These are phyloP conservation scores for Plasmodium relictum DNA, from an alignment of 169 alveolate species.

Conservation along the genomic window DNA sequence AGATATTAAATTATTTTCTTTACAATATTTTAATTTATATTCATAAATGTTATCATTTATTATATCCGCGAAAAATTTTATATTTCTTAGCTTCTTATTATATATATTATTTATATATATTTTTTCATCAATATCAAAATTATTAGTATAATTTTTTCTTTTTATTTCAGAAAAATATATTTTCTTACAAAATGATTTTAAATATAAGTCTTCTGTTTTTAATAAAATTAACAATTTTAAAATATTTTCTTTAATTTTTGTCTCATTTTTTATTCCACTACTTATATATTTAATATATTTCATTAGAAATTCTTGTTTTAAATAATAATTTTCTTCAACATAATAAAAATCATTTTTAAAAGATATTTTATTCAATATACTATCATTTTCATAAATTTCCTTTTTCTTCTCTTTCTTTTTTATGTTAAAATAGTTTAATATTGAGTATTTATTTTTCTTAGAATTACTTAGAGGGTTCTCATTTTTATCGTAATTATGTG, in stretches of 20 bases:
- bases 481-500: neutral
- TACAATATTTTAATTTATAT: slow-evolving; percentile 60
- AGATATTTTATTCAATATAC: slow-evolving; percentile 2
- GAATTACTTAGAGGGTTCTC: neutral
- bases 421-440: slow-evolving; percentile 45
- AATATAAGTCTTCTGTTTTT: slow-evolving; percentile 59
- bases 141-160: slow-evolving; percentile 6
- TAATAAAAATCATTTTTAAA: slow-evolving; percentile 41
- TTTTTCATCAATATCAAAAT: slow-evolving; percentile 13
- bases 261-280: slow-evolving; percentile 22
- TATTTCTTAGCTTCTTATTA: slow-evolving; percentile 34
- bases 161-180: slow-evolving; percentile 28
- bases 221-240: slow-evolving; percentile 52
- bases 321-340: slow-evolving; percentile 9
- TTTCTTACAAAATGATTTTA: slow-evolving; percentile 38
- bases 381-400: slow-evolving; percentile 8
- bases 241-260: slow-evolving; percentile 36
- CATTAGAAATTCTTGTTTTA: slow-evolving; percentile 14
- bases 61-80: slow-evolving; percentile 19
- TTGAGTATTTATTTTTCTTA: slow-evolving; percentile 40
- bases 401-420: slow-evolving; percentile 38
- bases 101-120: slow-evolving; percentile 72
- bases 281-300: slow-evolving; percentile 39
- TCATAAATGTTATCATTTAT: slow-evolving; percentile 54
- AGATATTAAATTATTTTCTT: slow-evolving; percentile 34